Evolutionary conservation across 352 stramenopile species (phyloP).

Genomic region (Phytophthora crassamura): DNA sequence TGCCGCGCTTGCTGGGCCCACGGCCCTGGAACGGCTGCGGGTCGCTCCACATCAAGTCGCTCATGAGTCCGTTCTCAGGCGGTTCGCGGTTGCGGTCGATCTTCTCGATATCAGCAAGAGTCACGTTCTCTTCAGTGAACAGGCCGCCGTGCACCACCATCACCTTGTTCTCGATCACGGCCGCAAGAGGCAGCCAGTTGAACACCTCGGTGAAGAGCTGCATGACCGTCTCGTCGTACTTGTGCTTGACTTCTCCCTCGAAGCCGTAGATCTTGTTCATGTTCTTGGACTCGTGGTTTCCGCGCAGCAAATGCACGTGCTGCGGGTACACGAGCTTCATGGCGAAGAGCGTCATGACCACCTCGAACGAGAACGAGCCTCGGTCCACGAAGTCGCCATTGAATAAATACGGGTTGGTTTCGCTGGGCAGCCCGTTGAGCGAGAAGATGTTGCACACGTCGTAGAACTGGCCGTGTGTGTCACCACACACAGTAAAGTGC

Average conservation of each 20-base stretch:
- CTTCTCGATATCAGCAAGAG: conserved; percentile 94
- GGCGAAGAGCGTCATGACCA: conserved; percentile 97
- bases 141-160: conserved; percentile 98
- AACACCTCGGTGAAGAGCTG: conserved; percentile 99
- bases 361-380: conserved; percentile 98
- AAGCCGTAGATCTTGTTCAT: conserved; percentile 99
- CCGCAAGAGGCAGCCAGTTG: conserved; percentile 95
- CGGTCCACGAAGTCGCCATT: conserved; percentile 99
- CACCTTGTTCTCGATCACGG: conserved; percentile 94
- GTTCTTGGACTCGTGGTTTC: conserved; percentile 99
- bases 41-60: conserved; percentile 95
- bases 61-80: conserved; percentile 93
- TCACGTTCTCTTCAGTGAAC: conserved; percentile 94
- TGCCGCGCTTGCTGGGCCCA: conserved; percentile 95
- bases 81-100: conserved; percentile 96
- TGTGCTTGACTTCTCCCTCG: conserved; percentile 99
- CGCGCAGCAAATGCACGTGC: conserved; percentile 94
- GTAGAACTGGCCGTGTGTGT: conserved; percentile 99
- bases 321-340: conserved; percentile 97
- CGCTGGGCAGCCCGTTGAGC: conserved; percentile 95
- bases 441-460: conserved; percentile 99
- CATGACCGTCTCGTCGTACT: conserved; percentile 99
- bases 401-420: conserved; percentile 98
- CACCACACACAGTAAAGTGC: conserved; percentile 97
- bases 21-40: conserved; percentile 97